Conservation (phyloP, 805 yeast species). For the Starmerella etchellsii region DNA sequence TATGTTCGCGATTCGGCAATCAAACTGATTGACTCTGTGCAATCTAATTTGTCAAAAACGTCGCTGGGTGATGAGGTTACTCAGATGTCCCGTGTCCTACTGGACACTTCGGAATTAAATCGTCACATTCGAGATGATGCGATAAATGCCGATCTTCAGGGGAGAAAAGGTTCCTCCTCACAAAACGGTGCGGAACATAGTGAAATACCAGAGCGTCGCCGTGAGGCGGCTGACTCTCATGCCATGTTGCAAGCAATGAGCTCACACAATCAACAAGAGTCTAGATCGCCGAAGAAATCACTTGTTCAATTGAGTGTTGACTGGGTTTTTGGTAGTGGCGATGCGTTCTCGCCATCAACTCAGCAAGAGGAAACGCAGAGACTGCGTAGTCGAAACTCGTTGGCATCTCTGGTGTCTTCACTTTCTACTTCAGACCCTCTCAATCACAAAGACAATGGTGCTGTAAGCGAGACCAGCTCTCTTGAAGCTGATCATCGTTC, state of each 20-base stretch:
- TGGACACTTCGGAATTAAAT: constrained; percentile 11
- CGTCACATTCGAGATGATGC: not conserved
- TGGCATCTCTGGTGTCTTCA: not conserved
- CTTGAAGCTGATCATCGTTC: not conserved
- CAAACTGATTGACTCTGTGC: constrained; percentile 59
- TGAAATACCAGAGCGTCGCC: not conserved
- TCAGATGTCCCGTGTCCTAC: constrained; percentile 28
- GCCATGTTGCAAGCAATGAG: not conserved
- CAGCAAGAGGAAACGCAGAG: not conserved
- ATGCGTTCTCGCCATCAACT: not conserved
- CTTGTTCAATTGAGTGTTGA: not conserved
- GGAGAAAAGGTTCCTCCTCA: too few relatives aligned
- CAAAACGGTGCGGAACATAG: not conserved
- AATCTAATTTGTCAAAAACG: constrained; percentile 50
- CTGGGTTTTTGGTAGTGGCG: constrained; percentile 1
- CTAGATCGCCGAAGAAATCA: not conserved
- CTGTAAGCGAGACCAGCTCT: not conserved
- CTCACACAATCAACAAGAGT: not conserved
- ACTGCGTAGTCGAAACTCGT: not conserved
- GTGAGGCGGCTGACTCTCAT: not conserved
- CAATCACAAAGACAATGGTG: not conserved
- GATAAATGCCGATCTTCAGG: not conserved
- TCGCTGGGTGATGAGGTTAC: constrained; percentile 50
- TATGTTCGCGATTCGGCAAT: constrained; percentile 67
- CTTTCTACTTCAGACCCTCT: not conserved